phyloP scores from a whole-genome alignment of 176 grass and related monocot genomes.

The Zoysia pacifica region DNA sequence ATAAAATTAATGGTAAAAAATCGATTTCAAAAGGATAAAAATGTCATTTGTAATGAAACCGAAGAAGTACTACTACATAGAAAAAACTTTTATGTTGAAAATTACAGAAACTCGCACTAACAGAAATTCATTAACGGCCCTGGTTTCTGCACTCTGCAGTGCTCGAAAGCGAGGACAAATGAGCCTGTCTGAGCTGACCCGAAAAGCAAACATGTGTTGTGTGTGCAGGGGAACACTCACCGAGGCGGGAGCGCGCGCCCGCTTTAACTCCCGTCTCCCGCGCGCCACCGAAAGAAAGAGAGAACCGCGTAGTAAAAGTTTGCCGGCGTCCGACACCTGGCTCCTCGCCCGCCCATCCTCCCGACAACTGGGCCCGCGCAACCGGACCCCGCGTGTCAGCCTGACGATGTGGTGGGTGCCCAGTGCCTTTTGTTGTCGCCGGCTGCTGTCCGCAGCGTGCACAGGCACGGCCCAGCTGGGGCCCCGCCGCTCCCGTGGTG shows the following conservation, averaged over 20 bases:
- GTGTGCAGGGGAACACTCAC: background rate
- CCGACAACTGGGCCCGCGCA: background rate
- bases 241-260: background rate
- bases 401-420: background rate
- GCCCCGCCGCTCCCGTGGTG: background rate
- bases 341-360: accelerated
- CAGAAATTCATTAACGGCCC: background rate
- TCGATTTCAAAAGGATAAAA: no score
- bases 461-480: background rate
- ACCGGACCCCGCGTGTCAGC: background rate
- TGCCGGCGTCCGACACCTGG: background rate
- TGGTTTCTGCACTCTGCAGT: background rate
- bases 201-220: background rate
- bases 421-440: background rate
- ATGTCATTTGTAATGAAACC: no score
- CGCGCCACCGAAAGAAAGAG: no score
- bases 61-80: no score
- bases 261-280: constrained; percentile 2
- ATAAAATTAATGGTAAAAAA: no score
- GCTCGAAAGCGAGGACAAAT: background rate
- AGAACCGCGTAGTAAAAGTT: background rate
- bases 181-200: background rate
- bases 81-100: no score
- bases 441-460: background rate
- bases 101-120: no score